phyloP scores from a whole-genome alignment of 768 basidiomycete species.

The Collybiopsis luxurians region DNA sequence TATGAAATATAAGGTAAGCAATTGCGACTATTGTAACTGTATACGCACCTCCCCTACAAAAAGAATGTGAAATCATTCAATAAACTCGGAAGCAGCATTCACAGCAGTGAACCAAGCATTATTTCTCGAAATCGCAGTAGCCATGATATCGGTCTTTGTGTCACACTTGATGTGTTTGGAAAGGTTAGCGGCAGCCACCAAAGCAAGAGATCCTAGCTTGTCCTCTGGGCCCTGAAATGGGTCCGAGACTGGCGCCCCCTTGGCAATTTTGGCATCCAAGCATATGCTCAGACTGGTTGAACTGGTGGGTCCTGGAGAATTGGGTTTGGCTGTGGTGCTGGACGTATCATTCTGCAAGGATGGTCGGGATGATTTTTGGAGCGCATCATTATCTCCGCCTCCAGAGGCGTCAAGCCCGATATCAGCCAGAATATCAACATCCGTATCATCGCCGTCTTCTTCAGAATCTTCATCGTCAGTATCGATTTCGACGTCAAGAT shows the following conservation, averaged over 20 bases:
- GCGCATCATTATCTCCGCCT: not conserved
- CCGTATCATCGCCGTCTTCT: constrained; percentile 3
- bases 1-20: too few relatives aligned
- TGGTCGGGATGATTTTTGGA: not conserved
- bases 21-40: too few relatives aligned
- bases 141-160: not conserved
- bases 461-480: not conserved
- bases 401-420: not conserved
- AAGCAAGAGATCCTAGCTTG: not conserved
- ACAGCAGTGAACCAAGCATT: too few relatives aligned
- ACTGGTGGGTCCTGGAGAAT: not conserved
- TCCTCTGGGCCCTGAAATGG: not conserved
- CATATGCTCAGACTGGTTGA: not conserved
- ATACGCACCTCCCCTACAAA: too few relatives aligned
- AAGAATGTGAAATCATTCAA: too few relatives aligned
- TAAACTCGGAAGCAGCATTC: too few relatives aligned
- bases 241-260: not conserved
- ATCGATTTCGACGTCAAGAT: constrained; percentile 3
- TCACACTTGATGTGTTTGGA: not conserved
- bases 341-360: not conserved
- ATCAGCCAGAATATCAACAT: constrained; percentile 3
- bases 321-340: not conserved
- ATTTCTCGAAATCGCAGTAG: not conserved
- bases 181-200: not conserved
- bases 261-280: not conserved